Evolutionary conservation across 495 filamentous ascomycete genomes (phyloP).

Genomic region (Lichenothelia convexa): DNA sequence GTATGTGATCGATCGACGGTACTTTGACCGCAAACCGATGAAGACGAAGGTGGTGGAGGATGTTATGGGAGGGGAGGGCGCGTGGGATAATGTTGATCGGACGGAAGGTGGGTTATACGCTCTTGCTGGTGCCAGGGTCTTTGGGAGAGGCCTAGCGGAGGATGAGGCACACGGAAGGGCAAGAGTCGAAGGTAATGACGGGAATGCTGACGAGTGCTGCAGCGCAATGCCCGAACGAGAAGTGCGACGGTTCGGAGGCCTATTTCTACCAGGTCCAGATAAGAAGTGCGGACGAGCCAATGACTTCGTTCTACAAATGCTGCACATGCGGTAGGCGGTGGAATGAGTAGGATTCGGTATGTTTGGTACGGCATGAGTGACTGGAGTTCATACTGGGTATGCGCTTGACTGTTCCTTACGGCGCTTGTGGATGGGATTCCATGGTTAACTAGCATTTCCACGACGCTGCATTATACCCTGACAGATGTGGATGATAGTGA

Average conservation of each 20-base stretch:
- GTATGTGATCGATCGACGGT: constrained; percentile 49
- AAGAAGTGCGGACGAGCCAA: constrained; percentile 92
- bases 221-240: constrained; percentile 59
- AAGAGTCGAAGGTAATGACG: constrained; percentile 2
- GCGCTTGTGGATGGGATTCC: too few relatives aligned
- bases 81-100: constrained; percentile 82
- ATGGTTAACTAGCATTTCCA: too few relatives aligned
- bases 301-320: constrained; percentile 93
- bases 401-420: too few relatives aligned
- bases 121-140: constrained; percentile 1
- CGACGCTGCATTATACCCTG: too few relatives aligned
- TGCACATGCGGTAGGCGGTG: too few relatives aligned
- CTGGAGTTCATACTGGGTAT: too few relatives aligned
- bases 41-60: constrained; percentile 76
- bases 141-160: background rate
- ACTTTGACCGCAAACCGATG: constrained; percentile 54
- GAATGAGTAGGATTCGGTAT: too few relatives aligned
- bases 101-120: constrained; percentile 32
- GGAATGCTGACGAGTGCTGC: constrained; percentile 4
- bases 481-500: too few relatives aligned
- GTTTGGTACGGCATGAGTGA: too few relatives aligned
- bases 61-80: constrained; percentile 70
- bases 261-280: constrained; percentile 96
- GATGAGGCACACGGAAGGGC: constrained; percentile 5
- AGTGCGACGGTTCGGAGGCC: constrained; percentile 60